Evolutionary conservation across 1,284 basidiomycete genomes (phyloP).

Genomic region (Moniliophthora roreri): DNA sequence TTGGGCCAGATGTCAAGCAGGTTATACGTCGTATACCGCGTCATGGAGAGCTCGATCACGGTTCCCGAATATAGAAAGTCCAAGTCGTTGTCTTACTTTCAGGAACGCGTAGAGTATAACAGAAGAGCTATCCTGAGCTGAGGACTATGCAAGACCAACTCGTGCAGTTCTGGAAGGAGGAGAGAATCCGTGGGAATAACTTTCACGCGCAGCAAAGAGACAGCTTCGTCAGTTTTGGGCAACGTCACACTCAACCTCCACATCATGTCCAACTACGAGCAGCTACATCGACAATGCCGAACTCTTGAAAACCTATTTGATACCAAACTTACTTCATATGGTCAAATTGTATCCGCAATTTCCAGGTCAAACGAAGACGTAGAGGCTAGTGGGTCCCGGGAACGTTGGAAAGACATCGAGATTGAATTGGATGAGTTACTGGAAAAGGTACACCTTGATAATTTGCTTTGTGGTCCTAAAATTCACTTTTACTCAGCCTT

Average conservation of each 20-base stretch:
- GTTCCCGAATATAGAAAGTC: no score
- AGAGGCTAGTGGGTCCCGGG: conserved; percentile 67
- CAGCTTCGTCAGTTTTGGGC: no score
- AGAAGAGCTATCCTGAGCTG: no score
- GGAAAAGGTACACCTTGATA: conserved; percentile 65
- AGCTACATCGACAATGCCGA: conserved; percentile 82
- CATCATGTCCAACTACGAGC: conserved; percentile 74
- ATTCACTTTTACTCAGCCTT: conserved; percentile 17
- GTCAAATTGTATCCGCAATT: conserved; percentile 79
- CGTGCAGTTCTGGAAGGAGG: no score
- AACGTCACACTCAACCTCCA: neutral
- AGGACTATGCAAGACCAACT: no score
- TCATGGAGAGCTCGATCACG: no score
- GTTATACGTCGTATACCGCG: no score
- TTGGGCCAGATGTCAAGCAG: no score
- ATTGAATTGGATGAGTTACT: conserved; percentile 84
- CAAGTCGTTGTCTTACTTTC: no score
- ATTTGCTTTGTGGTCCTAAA: neutral
- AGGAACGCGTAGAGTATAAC: no score
- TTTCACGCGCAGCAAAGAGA: no score
- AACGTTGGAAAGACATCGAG: conserved; percentile 81
- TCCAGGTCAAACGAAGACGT: conserved; percentile 64
- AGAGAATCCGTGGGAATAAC: no score
- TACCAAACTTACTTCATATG: conserved; percentile 87
- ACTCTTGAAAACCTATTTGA: conserved; percentile 91